Evolutionary conservation across 768 basidiomycete genomes (phyloP).

Genomic region (Hydnum rufescens): DNA sequence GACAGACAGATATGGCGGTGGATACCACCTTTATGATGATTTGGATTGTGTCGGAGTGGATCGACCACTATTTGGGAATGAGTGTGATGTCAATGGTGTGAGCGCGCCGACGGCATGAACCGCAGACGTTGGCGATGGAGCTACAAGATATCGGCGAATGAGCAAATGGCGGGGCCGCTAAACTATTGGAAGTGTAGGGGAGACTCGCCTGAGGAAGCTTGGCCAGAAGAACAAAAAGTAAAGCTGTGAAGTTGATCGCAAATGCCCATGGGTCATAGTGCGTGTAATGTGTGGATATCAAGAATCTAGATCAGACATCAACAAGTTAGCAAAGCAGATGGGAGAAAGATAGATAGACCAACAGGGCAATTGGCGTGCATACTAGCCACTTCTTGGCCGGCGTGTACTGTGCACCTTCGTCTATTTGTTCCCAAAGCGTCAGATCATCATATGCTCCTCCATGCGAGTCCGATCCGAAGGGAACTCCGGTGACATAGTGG

Average conservation of each 20-base stretch:
- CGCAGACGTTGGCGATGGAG: too few species aligned
- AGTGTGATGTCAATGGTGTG: too few species aligned
- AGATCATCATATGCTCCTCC: conserved; percentile 94
- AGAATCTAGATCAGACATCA: conserved; percentile 37
- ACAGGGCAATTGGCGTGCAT: conserved; percentile 77
- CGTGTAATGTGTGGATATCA: conserved; percentile 95
- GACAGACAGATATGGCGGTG: too few species aligned
- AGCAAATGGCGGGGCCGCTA: too few species aligned
- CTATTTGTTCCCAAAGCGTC: conserved; percentile 98
- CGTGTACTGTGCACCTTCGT: conserved; percentile 95
- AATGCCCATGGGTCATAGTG: conserved; percentile 91
- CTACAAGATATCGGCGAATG: too few species aligned
- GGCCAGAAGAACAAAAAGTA: conserved; percentile 66
- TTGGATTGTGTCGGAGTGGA: too few species aligned
- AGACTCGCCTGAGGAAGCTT: conserved; percentile 85
- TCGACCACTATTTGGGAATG: too few species aligned
- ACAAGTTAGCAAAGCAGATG: conserved; percentile 1
- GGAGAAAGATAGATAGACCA: conserved; percentile 18
- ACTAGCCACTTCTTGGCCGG: conserved; percentile 96
- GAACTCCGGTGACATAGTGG: conserved; percentile 94
- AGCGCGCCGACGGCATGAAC: too few species aligned
- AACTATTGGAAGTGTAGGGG: too few species aligned
- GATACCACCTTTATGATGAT: too few species aligned
- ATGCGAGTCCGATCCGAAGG: conserved; percentile 72
- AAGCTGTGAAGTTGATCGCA: conserved; percentile 67